Percentiles rank a stretch among this genome's conserved stretches.
Evolutionary conservation across 768 basidiomycete genomes (phyloP).

Genomic region (Gloeopeniophorella convolvens): DNA sequence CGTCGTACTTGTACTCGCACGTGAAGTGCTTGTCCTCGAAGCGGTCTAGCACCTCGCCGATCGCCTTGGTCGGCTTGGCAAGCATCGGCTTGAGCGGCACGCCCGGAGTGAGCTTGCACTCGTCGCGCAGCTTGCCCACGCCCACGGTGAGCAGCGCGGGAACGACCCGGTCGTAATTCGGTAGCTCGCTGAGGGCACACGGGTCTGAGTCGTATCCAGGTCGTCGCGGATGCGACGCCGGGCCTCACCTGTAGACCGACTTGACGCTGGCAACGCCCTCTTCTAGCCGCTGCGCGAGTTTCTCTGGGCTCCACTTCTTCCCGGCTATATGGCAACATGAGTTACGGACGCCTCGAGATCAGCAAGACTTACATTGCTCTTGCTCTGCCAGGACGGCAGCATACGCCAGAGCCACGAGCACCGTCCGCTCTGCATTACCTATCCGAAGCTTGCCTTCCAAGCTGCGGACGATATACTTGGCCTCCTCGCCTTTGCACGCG

Average conservation of each 20-base stretch:
- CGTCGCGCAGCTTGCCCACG: constrained; percentile 56
- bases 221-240: neutral
- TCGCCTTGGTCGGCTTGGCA: constrained; percentile 98
- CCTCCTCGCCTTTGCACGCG: constrained; percentile 85
- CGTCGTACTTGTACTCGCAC: constrained; percentile 99
- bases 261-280: constrained; percentile 75
- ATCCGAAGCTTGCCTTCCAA: constrained; percentile 96
- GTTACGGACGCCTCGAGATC: too few relatives aligned
- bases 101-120: constrained; percentile 90
- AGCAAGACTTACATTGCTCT: constrained; percentile 41
- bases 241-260: constrained; percentile 79
- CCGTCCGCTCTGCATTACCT: constrained; percentile 92
- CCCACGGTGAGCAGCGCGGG: constrained; percentile 83
- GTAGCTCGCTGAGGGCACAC: constrained; percentile 68
- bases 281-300: constrained; percentile 65
- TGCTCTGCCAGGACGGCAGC: constrained; percentile 80
- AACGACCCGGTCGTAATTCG: constrained; percentile 86
- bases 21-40: constrained; percentile 96
- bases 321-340: constrained; percentile 37
- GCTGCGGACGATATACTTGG: constrained; percentile 94
- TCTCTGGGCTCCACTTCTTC: constrained; percentile 72
- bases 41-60: constrained; percentile 92
- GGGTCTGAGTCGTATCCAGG: neutral
- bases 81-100: constrained; percentile 98
- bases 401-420: constrained; percentile 91